A percentile compares a stretch with the other conserved stretches of the same genome.
phyloP scores from a whole-genome alignment of 176 grass and related monocot species.

The Triticum turgidum region DNA sequence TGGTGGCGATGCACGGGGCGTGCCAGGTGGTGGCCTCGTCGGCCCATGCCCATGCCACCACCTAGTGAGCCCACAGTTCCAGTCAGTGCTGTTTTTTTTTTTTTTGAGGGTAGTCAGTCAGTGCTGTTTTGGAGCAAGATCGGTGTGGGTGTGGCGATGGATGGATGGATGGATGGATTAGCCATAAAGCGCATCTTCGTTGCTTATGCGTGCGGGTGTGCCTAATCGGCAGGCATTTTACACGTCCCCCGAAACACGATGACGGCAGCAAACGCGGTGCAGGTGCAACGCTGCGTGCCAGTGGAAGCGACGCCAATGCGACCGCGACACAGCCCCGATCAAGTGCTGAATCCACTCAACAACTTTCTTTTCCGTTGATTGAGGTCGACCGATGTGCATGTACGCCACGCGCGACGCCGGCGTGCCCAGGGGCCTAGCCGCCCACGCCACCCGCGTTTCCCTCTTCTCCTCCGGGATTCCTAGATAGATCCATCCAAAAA shows the following conservation, averaged over 20 bases:
- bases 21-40: slow-evolving; percentile 1
- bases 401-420: neutral
- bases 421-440: neutral
- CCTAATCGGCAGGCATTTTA: neutral
- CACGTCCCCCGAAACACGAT: neutral
- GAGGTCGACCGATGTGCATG: neutral
- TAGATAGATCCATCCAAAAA: neutral
- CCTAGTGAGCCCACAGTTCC: neutral
- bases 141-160: neutral
- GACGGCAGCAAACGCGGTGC: neutral
- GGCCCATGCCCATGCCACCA: no score
- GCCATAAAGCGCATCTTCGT: neutral
- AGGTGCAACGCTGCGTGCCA: neutral
- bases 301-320: neutral
- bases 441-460: slow-evolving; percentile 9
- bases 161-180: neutral
- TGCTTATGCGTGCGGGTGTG: neutral
- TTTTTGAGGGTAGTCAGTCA: no score
- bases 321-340: neutral
- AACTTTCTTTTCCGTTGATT: neutral
- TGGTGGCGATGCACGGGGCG: neutral
- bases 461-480: neutral
- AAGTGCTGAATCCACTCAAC: slow-evolving; percentile 10
- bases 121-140: neutral
- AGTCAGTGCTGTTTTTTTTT: neutral